These are phyloP conservation scores for Epichloe baconii DNA, from an alignment of 2,329 filamentous ascomycete genomes.

Conservation along the genomic window DNA sequence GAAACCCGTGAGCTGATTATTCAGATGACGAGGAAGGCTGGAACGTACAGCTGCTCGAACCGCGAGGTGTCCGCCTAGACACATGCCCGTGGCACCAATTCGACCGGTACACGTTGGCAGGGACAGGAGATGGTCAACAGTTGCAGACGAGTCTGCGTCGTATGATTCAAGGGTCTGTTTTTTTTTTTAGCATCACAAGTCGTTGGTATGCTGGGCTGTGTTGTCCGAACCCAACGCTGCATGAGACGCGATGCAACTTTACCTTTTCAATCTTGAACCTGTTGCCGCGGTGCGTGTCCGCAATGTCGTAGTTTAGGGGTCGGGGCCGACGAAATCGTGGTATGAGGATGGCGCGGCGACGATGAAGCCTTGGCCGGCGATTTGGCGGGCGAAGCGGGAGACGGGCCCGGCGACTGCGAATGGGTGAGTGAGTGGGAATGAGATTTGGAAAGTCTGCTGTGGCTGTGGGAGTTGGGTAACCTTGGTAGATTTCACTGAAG, in stretches of 20 bases:
- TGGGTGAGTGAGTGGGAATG: too few species aligned
- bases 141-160: slow-evolving; percentile 60
- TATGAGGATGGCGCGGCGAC: slow-evolving; percentile 83
- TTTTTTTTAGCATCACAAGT: background rate
- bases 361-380: slow-evolving; percentile 86
- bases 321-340: slow-evolving; percentile 82
- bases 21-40: background rate
- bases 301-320: slow-evolving; percentile 75
- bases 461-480: slow-evolving; percentile 28
- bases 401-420: slow-evolving; percentile 74
- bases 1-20: background rate
- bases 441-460: background rate
- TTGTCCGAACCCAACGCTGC: too few species aligned
- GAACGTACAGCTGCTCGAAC: slow-evolving; percentile 40
- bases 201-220: background rate
- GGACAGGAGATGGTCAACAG: slow-evolving; percentile 56
- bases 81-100: slow-evolving; percentile 79
- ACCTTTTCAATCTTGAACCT: slow-evolving; percentile 74
- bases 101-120: slow-evolving; percentile 69
- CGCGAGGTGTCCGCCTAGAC: slow-evolving; percentile 78
- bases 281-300: slow-evolving; percentile 80
- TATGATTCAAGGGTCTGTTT: slow-evolving; percentile 66
- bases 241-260: background rate
- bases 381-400: slow-evolving; percentile 77
- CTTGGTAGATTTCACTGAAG: slow-evolving; percentile 94